Conservation (phyloP, 2,329 filamentous ascomycete genomes). For the Penicillium vulpinum region DNA sequence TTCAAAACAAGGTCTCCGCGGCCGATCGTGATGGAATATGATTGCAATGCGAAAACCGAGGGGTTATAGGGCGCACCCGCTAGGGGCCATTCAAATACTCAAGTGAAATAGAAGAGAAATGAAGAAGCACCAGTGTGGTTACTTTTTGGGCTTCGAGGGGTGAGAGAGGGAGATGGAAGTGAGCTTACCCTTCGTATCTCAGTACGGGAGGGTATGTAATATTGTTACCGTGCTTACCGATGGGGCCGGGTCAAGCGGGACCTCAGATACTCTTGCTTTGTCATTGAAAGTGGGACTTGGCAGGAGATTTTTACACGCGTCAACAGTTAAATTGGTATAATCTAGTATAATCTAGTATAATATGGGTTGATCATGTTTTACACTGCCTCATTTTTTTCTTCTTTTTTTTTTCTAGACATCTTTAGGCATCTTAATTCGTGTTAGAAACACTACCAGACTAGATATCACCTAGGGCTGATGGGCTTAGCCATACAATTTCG, state of each 20-base stretch:
- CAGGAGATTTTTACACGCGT: slow-evolving; percentile 7
- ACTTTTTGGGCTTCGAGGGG: slow-evolving; percentile 13
- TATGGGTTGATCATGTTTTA: not conserved
- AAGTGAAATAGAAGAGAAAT: slow-evolving; percentile 7
- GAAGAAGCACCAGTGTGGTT: not conserved
- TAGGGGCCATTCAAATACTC: slow-evolving; percentile 21
- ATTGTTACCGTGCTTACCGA: slow-evolving; percentile 6
- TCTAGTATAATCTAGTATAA: not conserved
- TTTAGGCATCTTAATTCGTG: not conserved
- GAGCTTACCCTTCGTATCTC: slow-evolving; percentile 4
- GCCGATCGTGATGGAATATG: not conserved
- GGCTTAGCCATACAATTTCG: not conserved
- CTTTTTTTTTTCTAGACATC: not conserved
- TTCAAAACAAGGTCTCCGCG: slow-evolving; percentile 4
- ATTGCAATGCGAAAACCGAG: slow-evolving; percentile 4
- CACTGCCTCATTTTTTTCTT: not conserved
- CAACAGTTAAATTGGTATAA: not conserved
- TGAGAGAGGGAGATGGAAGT: not conserved
- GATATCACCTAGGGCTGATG: not conserved
- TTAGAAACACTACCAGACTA: too few species aligned
- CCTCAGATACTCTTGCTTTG: slow-evolving; percentile 5
- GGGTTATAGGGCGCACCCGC: slow-evolving; percentile 21
- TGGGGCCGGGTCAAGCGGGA: not conserved
- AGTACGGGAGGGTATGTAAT: slow-evolving; percentile 2
- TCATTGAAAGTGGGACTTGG: slow-evolving; percentile 2